Conservation (phyloP, 768 basidiomycete genomes). For the Mycena sanguinolenta region DNA sequence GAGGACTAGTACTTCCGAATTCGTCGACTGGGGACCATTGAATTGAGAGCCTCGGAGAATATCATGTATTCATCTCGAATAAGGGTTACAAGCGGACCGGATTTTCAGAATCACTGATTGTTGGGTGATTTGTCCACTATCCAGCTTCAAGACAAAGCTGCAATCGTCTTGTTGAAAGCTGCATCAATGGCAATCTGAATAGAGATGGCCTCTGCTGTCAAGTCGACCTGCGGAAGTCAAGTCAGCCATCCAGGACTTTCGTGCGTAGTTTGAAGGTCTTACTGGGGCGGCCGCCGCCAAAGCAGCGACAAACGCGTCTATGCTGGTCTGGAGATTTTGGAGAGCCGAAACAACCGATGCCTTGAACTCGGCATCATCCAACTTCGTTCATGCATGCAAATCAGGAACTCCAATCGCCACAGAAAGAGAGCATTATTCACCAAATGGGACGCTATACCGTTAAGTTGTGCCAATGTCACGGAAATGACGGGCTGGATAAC, state of each 20-base stretch:
- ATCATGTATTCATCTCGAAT: too few relatives aligned
- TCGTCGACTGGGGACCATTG: too few relatives aligned
- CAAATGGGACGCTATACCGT: slow-evolving; percentile 45
- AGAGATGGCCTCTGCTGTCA: slow-evolving; percentile 34
- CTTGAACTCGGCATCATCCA: slow-evolving; percentile 46
- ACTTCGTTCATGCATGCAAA: slow-evolving; percentile 20
- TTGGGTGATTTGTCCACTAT: background rate
- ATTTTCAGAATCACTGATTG: too few relatives aligned
- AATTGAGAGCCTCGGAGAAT: too few relatives aligned
- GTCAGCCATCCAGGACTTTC: background rate
- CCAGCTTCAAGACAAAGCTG: slow-evolving; percentile 38
- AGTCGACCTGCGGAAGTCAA: slow-evolving; percentile 36
- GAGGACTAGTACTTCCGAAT: too few relatives aligned
- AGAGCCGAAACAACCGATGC: slow-evolving; percentile 48
- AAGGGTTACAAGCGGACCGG: too few relatives aligned
- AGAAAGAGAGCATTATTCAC: background rate
- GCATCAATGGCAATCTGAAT: slow-evolving; percentile 37
- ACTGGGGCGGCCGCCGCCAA: slow-evolving; percentile 47
- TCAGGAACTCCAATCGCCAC: background rate
- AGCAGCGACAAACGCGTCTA: slow-evolving; percentile 40
- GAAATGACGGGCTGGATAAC: slow-evolving; percentile 47
- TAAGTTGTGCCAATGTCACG: slow-evolving; percentile 40
- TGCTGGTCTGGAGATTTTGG: slow-evolving; percentile 38
- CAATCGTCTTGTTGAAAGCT: slow-evolving; percentile 45
- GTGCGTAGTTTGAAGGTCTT: background rate